phyloP scores from a whole-genome alignment of 78 protist genomes.

The Salpingoeca rosetta region DNA sequence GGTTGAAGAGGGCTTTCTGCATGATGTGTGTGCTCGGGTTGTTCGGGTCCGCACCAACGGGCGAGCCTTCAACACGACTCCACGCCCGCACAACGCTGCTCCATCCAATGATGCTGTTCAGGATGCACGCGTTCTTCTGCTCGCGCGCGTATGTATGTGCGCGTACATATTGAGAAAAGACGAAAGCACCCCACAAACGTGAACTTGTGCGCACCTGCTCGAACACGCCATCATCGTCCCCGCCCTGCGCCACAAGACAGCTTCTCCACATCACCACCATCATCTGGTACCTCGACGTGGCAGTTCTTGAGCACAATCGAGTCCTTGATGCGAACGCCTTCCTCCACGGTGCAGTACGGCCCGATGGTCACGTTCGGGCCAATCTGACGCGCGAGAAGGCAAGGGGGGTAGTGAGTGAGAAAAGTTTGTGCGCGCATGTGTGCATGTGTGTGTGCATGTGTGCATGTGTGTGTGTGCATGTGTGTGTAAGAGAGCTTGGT shows the following conservation, averaged over 20 bases:
- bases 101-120: slow-evolving; percentile 22
- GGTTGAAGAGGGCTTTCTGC: not conserved
- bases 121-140: slow-evolving; percentile 15
- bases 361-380: slow-evolving; percentile 31
- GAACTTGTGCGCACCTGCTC: not conserved
- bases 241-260: not conserved
- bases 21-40: not conserved
- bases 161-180: not conserved
- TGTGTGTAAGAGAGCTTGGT: no score
- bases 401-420: no score
- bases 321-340: slow-evolving; percentile 15
- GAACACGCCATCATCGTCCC: not conserved
- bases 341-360: not conserved
- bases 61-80: slow-evolving; percentile 22
- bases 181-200: not conserved
- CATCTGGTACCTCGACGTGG: not conserved
- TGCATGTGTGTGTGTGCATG: no score
- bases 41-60: not conserved
- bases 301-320: slow-evolving; percentile 11
- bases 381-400: no score
- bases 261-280: not conserved
- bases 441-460: no score
- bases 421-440: no score
- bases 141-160: not conserved
- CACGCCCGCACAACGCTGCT: not conserved